These are phyloP conservation scores for Microstroma glucosiphilum DNA, from an alignment of 1,284 basidiomycete genomes.

Conservation along the genomic window DNA sequence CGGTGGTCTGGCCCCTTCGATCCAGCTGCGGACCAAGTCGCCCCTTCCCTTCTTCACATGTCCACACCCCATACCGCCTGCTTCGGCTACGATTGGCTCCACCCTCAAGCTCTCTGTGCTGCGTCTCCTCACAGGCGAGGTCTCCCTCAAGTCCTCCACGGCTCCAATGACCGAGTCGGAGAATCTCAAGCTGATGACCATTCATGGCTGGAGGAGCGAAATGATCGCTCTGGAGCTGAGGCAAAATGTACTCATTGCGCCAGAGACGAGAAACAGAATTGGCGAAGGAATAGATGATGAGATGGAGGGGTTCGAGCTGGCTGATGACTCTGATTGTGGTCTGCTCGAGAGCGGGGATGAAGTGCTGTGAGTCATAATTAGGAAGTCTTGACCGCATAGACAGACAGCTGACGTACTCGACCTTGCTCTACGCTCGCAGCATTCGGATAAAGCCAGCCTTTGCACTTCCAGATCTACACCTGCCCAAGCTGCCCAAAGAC, in stretches of 20 bases:
- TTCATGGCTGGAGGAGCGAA: constrained; percentile 46
- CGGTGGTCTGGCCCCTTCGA: background rate
- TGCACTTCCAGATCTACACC: constrained; percentile 6
- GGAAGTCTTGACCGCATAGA: background rate
- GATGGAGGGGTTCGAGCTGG: constrained; percentile 35
- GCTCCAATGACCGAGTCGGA: constrained; percentile 21
- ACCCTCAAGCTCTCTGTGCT: constrained; percentile 29
- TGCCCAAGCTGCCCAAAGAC: constrained; percentile 4
- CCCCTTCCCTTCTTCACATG: constrained; percentile 42
- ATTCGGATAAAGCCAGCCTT: constrained; percentile 11
- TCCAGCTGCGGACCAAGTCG: background rate
- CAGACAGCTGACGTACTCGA: constrained; percentile 10
- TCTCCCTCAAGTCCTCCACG: background rate
- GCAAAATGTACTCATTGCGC: constrained; percentile 34
- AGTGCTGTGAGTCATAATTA: constrained; percentile 23
- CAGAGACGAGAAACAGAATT: constrained; percentile 15
- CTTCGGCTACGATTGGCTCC: constrained; percentile 33
- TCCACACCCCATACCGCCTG: constrained; percentile 40
- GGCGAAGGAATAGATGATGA: constrained; percentile 11
- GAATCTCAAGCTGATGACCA: constrained; percentile 42
- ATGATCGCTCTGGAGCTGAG: constrained; percentile 45
- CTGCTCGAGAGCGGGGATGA: constrained; percentile 46
- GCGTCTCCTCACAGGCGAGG: constrained; percentile 1
- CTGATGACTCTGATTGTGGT: constrained; percentile 46
- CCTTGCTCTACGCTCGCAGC: background rate